Evolutionary conservation across 441 rosid genomes (phyloP).

Genomic region (Melastoma candidum): DNA sequence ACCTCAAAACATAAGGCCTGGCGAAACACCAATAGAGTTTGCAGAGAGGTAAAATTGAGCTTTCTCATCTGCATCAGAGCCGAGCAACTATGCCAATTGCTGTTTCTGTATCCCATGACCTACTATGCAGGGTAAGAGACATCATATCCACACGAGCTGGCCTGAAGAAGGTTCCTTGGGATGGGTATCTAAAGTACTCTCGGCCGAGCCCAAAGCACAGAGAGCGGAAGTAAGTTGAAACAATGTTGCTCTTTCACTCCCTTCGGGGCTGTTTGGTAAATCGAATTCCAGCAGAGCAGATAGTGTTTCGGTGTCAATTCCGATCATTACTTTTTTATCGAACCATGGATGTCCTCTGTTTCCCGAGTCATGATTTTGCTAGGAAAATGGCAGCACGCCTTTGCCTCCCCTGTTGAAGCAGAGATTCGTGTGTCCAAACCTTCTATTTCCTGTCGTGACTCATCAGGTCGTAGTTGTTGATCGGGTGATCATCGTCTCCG

Average conservation of each 20-base stretch:
- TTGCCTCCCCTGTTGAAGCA: too few relatives aligned
- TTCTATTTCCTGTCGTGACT: too few relatives aligned
- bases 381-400: too few relatives aligned
- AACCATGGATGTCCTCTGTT: too few relatives aligned
- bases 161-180: conserved; percentile 96
- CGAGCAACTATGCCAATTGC: too few relatives aligned
- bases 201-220: conserved; percentile 93
- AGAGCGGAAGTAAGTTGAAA: conserved; percentile 73
- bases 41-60: conserved; percentile 12
- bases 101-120: too few relatives aligned
- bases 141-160: conserved; percentile 90
- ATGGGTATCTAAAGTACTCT: conserved; percentile 89
- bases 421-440: too few relatives aligned
- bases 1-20: conserved; percentile 11
- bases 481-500: conserved; percentile 4
- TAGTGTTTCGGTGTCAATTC: neutral
- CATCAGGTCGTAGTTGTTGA: too few relatives aligned
- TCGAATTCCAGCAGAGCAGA: neutral
- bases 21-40: conserved; percentile 12
- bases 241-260: neutral
- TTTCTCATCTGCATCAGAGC: too few relatives aligned
- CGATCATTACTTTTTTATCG: too few relatives aligned
- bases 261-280: neutral
- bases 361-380: too few relatives aligned
- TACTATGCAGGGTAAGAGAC: conserved; percentile 70